Percentiles rank a stretch among this genome's conserved stretches.
Conservation (phyloP, 2,329 filamentous ascomycete genomes). For the Fusarium succisae region DNA sequence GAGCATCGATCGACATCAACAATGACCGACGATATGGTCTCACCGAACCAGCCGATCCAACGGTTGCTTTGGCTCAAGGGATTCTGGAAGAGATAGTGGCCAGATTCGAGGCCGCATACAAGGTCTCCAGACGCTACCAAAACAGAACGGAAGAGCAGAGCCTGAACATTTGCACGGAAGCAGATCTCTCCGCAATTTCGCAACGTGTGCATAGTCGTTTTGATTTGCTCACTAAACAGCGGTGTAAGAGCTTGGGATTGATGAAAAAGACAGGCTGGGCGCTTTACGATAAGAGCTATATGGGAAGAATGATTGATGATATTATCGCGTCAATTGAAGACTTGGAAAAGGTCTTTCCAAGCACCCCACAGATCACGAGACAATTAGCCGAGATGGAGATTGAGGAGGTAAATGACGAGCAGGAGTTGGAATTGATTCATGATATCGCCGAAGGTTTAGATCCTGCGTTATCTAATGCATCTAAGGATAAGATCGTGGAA, state of each 20-base stretch:
- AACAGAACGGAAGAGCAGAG: accelerated
- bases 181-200: not conserved
- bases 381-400: not conserved
- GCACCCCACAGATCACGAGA: accelerated
- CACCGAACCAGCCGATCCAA: not conserved
- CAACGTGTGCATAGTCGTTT: not conserved
- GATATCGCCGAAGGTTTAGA: accelerated
- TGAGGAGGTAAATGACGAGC: not conserved
- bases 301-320: slow-evolving; percentile 36
- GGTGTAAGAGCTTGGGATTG: not conserved
- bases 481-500: not conserved
- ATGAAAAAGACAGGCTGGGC: slow-evolving; percentile 14
- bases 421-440: not conserved
- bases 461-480: not conserved
- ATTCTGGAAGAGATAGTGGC: not conserved
- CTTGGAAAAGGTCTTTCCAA: slow-evolving; percentile 26
- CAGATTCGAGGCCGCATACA: not conserved
- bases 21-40: slow-evolving; percentile 37
- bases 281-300: slow-evolving; percentile 9
- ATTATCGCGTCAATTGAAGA: slow-evolving; percentile 38
- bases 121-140: not conserved
- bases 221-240: not conserved
- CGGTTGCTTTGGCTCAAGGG: accelerated
- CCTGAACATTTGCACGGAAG: not conserved
- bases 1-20: slow-evolving; percentile 45